Conservation (phyloP, 148 eudicot genomes). For the Selenicereus undatus region DNA sequence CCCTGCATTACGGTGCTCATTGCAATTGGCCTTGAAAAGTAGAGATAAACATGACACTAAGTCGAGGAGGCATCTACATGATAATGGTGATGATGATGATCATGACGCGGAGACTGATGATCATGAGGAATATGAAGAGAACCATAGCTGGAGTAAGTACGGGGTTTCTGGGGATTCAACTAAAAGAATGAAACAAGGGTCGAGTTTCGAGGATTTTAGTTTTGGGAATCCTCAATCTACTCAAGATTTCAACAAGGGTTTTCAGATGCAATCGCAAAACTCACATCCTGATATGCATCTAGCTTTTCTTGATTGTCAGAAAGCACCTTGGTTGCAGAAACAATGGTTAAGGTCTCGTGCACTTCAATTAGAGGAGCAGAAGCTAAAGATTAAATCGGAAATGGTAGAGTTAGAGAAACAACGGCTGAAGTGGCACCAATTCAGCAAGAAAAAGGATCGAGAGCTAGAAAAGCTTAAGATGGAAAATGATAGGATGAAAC, state of each 20-base stretch:
- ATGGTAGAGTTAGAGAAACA: conserved; percentile 67
- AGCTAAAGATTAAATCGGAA: conserved; percentile 50
- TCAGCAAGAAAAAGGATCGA: conserved; percentile 56
- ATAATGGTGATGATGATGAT: conserved; percentile 51
- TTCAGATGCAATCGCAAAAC: conserved; percentile 26
- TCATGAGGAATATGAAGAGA: conserved; percentile 48
- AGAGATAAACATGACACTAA: conserved; percentile 57
- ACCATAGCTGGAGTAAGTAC: conserved; percentile 21
- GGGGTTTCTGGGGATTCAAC: conserved; percentile 29
- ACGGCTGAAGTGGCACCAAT: conserved; percentile 67
- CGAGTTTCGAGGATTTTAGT: conserved; percentile 34
- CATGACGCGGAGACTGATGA: conserved; percentile 53
- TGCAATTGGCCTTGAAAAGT: conserved; percentile 59
- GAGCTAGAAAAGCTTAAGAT: conserved; percentile 58
- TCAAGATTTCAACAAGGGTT: conserved; percentile 40
- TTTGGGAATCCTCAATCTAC: conserved; percentile 32
- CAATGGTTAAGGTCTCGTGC: conserved; percentile 43
- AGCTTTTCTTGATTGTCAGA: conserved; percentile 36
- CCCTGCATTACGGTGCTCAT: conserved; percentile 59
- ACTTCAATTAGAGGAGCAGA: conserved; percentile 57
- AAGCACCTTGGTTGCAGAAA: conserved; percentile 34
- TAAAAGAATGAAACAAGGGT: conserved; percentile 53
- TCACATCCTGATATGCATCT: conserved; percentile 30
- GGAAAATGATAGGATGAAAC: conserved; percentile 72
- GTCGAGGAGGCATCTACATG: conserved; percentile 38